phyloP scores from a whole-genome alignment of 140 eudicot genomes.

The Stevia rebaudiana region DNA sequence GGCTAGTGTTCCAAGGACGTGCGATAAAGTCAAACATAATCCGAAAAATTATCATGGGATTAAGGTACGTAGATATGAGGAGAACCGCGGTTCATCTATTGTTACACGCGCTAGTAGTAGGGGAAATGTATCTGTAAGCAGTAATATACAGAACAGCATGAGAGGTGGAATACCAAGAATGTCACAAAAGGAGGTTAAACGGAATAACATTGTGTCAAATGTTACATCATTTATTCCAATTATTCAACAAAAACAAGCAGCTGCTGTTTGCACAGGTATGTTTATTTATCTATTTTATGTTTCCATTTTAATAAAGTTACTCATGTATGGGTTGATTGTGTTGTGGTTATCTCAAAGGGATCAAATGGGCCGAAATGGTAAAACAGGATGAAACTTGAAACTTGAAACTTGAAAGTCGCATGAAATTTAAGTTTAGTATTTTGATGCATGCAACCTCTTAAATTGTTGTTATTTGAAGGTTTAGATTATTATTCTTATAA shows the following conservation, averaged over 20 bases:
- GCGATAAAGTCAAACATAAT: constrained; percentile 31
- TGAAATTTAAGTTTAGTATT: neutral
- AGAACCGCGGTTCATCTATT: constrained; percentile 34
- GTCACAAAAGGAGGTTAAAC: constrained; percentile 44
- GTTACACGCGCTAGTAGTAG: constrained; percentile 38
- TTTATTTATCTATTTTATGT: neutral
- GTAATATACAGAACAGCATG: constrained; percentile 8
- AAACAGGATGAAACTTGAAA: neutral
- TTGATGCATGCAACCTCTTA: neutral
- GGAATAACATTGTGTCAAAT: constrained; percentile 61
- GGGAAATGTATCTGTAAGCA: constrained; percentile 23
- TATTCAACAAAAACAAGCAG: constrained; percentile 86
- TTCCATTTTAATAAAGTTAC: too few relatives aligned
- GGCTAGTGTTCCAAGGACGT: constrained; percentile 21
- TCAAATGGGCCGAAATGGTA: neutral
- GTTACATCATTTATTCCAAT: constrained; percentile 73
- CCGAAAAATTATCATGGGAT: constrained; percentile 24
- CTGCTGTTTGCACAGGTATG: constrained; percentile 63
- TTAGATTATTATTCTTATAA: neutral
- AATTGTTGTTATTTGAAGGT: neutral
- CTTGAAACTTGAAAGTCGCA: too few relatives aligned
- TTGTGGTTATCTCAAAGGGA: neutral
- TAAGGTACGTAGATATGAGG: constrained; percentile 29
- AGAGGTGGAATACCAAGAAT: constrained; percentile 40
- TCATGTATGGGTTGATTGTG: neutral